Evolutionary conservation across 1,284 basidiomycete species (phyloP).

Genomic region (Trichosporon coremiiforme): DNA sequence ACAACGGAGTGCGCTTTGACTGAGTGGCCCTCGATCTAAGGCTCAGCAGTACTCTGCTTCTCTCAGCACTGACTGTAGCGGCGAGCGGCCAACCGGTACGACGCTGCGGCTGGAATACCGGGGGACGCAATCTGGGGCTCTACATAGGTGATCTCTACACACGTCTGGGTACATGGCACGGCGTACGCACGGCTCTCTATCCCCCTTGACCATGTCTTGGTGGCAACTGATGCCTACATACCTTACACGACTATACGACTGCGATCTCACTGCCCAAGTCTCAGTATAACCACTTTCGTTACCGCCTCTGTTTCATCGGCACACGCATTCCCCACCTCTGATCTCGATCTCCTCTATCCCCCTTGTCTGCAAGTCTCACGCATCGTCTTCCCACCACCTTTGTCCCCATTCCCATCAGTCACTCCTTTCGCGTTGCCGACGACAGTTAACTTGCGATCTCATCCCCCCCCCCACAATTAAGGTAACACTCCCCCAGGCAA

Average conservation of each 20-base stretch:
- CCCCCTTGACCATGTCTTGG: background rate
- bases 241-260: background rate
- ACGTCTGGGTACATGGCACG: background rate
- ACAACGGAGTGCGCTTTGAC: slow-evolving; percentile 1
- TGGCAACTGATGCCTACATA: background rate
- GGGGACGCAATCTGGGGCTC: background rate
- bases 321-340: background rate
- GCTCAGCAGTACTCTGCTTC: background rate
- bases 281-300: slow-evolving; percentile 1
- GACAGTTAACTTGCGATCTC: background rate
- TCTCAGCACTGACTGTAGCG: background rate
- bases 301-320: slow-evolving; percentile 8
- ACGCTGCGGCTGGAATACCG: background rate
- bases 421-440: background rate
- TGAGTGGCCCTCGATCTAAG: background rate
- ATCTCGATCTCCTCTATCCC: slow-evolving; percentile 6
- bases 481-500: background rate
- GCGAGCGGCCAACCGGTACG: background rate
- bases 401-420: background rate
- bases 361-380: background rate
- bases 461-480: background rate
- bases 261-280: background rate
- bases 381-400: background rate
- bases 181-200: background rate
- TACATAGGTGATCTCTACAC: background rate